These are phyloP conservation scores for Trametes sp. DNA, from an alignment of 1,284 basidiomycete genomes.

Conservation along the genomic window DNA sequence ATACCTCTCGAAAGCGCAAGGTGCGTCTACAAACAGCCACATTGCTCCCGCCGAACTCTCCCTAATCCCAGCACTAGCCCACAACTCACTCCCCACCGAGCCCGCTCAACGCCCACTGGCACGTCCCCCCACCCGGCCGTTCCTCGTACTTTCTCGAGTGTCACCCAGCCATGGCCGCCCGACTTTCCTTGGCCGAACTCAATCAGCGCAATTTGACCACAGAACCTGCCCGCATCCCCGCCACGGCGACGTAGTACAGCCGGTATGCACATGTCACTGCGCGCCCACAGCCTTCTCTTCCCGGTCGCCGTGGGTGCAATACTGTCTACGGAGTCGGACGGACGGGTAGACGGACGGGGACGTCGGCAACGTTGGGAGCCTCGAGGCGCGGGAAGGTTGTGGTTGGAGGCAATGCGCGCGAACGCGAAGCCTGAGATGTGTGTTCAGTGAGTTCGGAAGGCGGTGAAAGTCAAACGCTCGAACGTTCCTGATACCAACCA, in stretches of 20 bases:
- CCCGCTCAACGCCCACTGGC: neutral
- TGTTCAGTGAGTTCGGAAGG: too few species aligned
- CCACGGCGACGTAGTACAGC: too few species aligned
- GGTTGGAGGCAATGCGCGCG: neutral
- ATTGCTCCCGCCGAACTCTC: neutral
- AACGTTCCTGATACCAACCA: too few species aligned
- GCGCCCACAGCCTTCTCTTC: neutral
- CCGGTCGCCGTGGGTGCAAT: neutral
- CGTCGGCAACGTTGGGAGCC: too few species aligned
- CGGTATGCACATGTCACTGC: neutral
- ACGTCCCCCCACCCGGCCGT: neutral
- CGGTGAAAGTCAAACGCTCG: too few species aligned
- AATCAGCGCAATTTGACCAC: neutral
- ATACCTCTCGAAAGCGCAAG: too few species aligned
- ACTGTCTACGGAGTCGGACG: neutral
- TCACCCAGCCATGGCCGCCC: neutral
- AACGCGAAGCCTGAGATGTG: neutral
- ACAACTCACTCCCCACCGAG: neutral
- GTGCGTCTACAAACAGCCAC: neutral
- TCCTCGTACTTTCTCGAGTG: neutral
- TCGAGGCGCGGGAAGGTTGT: too few species aligned
- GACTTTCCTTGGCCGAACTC: neutral
- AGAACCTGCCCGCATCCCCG: neutral
- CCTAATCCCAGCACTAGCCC: neutral
- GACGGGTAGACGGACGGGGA: too few species aligned